Evolutionary conservation across 1,139 yeast species (phyloP), one percentile per base, ranked within the genome.

Genomic region (Blastobotrys persicus): DNA sequence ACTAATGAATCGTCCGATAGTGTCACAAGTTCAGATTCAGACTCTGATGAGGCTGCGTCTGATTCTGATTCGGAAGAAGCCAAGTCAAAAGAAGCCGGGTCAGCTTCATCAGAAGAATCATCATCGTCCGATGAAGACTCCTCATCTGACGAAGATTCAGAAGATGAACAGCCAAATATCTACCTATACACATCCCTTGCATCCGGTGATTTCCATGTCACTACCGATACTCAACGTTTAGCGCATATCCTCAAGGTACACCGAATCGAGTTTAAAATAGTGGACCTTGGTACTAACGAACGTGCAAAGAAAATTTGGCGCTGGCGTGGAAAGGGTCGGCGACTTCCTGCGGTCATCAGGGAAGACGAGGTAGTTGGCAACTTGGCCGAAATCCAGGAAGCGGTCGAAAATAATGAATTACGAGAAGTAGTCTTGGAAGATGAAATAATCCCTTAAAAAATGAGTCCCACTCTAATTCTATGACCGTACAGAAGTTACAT

Each of bases 291-390:
- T 2, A 86, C 96, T 0, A 95, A 89, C 63, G 89, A 83, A 45
- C 84, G 81, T 50, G 97, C 97, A 14, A 82, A 87, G 64, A 79
- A 83, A 59, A 77, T 88, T 31, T 91, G 98, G 97, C 83, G 82
- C 62, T 78, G 94, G 64, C 79, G 83, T 56, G 77, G 88, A 14
- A 75, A 75, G 42, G 96, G 95, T 4, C 81, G 85, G 60, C 71
- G 79, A 1, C 77, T 89, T 49, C 98, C 98, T 1, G 98, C 94
- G n/a, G 78, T 92, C 18, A 89, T 91, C 23, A 78, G 96, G 61
- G 96, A 95, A n/a, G 74, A 74, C 38, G 96, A 88, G 59, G 79
- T 83, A 54, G 84, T 91, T 57, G 96, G 96, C 79, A 82, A 64
- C 88, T 80, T 59, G 75, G 83, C 57, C 51, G 96, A 88, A 47